Evolutionary conservation across 306 rosid species (phyloP).

Genomic region (Begonia masoniana): DNA sequence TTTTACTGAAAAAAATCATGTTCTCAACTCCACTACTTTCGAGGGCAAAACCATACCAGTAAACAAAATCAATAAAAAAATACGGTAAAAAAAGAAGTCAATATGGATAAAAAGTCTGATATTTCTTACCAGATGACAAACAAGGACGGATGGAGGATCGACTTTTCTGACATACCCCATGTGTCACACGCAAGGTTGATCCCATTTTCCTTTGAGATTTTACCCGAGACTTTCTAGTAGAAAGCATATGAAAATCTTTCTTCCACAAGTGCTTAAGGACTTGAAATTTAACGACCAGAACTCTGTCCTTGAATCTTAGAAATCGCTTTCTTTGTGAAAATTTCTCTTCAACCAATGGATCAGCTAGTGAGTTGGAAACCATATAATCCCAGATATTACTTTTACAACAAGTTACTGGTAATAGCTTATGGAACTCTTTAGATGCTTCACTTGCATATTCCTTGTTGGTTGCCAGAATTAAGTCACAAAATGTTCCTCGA

Average conservation of each 20-base stretch:
- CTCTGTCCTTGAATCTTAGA: conserved; percentile 69
- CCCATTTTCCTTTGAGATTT: conserved; percentile 67
- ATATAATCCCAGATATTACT: conserved; percentile 15
- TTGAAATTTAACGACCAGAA: conserved; percentile 57
- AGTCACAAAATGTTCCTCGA: conserved; percentile 19
- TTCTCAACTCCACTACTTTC: too few species aligned
- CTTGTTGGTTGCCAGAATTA: conserved; percentile 50
- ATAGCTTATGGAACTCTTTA: conserved; percentile 33
- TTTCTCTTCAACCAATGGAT: conserved; percentile 31
- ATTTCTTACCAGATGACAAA: conserved; percentile 48
- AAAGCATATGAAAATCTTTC: conserved; percentile 55
- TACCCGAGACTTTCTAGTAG: conserved; percentile 47
- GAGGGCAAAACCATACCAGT: too few species aligned
- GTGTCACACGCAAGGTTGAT: conserved; percentile 35
- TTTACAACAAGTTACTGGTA: conserved; percentile 23
- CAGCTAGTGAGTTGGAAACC: conserved; percentile 13
- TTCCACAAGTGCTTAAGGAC: conserved; percentile 73
- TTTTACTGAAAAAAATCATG: too few species aligned
- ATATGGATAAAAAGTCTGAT: too few species aligned
- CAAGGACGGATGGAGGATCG: conserved; percentile 64
- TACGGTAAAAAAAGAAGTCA: too few species aligned
- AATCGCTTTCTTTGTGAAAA: conserved; percentile 38
- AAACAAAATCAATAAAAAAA: too few species aligned
- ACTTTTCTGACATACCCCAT: conserved; percentile 50
- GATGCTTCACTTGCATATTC: conserved; percentile 32